Conservation (phyloP, 139 green algal genomes). For the Volvox reticuliferus region DNA sequence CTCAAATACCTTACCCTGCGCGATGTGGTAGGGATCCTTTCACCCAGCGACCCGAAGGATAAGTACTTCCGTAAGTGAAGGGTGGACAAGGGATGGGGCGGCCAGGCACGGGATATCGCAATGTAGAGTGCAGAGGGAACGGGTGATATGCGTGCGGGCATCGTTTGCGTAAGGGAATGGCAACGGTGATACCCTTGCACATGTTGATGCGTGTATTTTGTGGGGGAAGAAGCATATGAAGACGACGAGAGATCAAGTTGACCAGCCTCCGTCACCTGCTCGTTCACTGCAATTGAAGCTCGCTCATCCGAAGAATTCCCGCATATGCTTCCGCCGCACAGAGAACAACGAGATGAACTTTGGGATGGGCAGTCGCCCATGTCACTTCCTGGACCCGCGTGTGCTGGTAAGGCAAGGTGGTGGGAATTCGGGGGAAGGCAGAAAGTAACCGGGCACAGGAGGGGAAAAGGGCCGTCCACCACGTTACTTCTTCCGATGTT, state of each 20-base stretch:
- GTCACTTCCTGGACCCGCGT: slow-evolving; percentile 30
- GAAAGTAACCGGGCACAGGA: neutral
- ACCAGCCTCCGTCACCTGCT: too few relatives aligned
- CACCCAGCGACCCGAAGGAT: neutral
- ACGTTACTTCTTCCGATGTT: too few relatives aligned
- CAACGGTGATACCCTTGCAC: too few relatives aligned
- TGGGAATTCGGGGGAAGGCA: neutral
- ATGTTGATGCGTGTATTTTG: too few relatives aligned
- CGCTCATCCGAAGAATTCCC: too few relatives aligned
- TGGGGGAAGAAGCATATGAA: too few relatives aligned
- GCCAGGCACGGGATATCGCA: neutral
- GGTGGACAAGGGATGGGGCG: neutral
- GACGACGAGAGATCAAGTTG: too few relatives aligned
- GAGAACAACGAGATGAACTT: slow-evolving; percentile 20
- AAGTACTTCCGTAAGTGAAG: slow-evolving; percentile 52
- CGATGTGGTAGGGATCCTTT: slow-evolving; percentile 41
- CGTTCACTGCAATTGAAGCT: too few relatives aligned
- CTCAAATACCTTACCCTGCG: neutral
- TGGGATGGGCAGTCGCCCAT: slow-evolving; percentile 55
- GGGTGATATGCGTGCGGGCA: too few relatives aligned
- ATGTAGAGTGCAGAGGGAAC: too few relatives aligned
- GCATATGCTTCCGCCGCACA: neutral
- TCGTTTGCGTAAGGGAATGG: too few relatives aligned
- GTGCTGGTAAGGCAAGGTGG: slow-evolving; percentile 30
- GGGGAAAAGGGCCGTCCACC: neutral